Evolutionary conservation across 2,329 filamentous ascomycete genomes (phyloP), one percentile per base, ranked within the genome.

Genomic region (Ascochyta pisi): DNA sequence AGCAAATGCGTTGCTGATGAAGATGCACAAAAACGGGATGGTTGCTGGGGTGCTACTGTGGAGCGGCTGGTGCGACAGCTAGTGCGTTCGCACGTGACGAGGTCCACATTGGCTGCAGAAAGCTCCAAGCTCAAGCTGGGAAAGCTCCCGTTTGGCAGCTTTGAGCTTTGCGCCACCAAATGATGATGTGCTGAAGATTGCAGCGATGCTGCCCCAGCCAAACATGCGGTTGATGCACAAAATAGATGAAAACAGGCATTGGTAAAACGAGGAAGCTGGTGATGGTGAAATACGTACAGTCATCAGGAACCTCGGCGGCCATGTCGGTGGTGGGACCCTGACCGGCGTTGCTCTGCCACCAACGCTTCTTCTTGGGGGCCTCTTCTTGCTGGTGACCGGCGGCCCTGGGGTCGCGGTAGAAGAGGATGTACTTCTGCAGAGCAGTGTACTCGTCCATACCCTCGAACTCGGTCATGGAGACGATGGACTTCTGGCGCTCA

Each of bases 391-490:
- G 75, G 57, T 77, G 78, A 34, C 76, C 80, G 41, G 71, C 74
- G 49, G 80, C 79, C 70, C 84, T 83, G 55, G 84, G 81, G 76
- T 87, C 85, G 67, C 82, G 83, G 76, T 88, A 88, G 70, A 84
- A 86, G 63, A 85, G 86, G 74, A 89, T 88, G 78, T 86, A 89
- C 69, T 86, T 83, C 72, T 88, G 85, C 50, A 89, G 79, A 49
- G 85, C 84, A 64, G 83, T 82, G 77, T 88, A 89, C 75, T 89
- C 86, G 73, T 87, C 86, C 76, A 78, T 73, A 64, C 79, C 79
- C 65, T 81, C 78, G 58, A 76, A 74, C 42, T 67, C 71, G 45
- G 67, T 67, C 64, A 72, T 63, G 48, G 60, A 64, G 61, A 71
- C 70, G 27, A 73, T 71, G 39, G 73, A 76, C 65, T 71, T 71